Conservation (phyloP, 2,329 filamentous ascomycete genomes). For the Piedraia hortae region DNA sequence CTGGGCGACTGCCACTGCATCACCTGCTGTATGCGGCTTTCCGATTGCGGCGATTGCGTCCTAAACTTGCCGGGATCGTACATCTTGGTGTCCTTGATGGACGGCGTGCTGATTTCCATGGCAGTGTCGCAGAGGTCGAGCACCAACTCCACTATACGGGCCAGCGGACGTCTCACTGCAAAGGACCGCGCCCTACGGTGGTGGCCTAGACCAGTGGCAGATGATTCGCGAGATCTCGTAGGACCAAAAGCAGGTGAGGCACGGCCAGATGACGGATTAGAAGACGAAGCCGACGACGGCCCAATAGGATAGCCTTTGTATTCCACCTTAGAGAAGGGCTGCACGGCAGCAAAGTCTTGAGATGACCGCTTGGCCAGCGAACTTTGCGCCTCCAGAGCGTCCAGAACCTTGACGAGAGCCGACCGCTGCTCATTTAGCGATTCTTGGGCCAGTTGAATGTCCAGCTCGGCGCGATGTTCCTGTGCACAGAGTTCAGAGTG, state of each 20-base stretch:
- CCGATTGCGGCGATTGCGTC: slow-evolving; percentile 85
- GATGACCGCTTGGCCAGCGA: slow-evolving; percentile 28
- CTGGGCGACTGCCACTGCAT: slow-evolving; percentile 91
- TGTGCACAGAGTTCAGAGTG: slow-evolving; percentile 89
- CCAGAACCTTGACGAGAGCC: slow-evolving; percentile 79
- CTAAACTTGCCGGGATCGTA: slow-evolving; percentile 49
- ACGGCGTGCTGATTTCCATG: slow-evolving; percentile 77
- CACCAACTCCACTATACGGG: slow-evolving; percentile 79
- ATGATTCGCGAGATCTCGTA: slow-evolving; percentile 39
- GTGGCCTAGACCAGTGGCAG: slow-evolving; percentile 33
- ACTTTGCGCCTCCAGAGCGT: slow-evolving; percentile 59
- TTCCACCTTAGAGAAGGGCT: slow-evolving; percentile 26
- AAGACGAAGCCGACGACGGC: slow-evolving; percentile 33
- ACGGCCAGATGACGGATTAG: slow-evolving; percentile 41
- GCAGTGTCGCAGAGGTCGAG: slow-evolving; percentile 90
- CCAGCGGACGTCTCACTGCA: slow-evolving; percentile 65
- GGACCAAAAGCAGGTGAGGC: slow-evolving; percentile 39
- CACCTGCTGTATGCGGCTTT: slow-evolving; percentile 81
- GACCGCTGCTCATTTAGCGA: slow-evolving; percentile 77
- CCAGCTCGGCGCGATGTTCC: slow-evolving; percentile 90
- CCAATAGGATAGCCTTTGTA: slow-evolving; percentile 78
- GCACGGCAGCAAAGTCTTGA: slow-evolving; percentile 21
- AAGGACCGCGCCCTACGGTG: slow-evolving; percentile 67
- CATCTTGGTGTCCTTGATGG: slow-evolving; percentile 57
- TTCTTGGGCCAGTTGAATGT: slow-evolving; percentile 88